Conservation (phyloP, 2,329 filamentous ascomycete species). For the Diaporthe humulicola region DNA sequence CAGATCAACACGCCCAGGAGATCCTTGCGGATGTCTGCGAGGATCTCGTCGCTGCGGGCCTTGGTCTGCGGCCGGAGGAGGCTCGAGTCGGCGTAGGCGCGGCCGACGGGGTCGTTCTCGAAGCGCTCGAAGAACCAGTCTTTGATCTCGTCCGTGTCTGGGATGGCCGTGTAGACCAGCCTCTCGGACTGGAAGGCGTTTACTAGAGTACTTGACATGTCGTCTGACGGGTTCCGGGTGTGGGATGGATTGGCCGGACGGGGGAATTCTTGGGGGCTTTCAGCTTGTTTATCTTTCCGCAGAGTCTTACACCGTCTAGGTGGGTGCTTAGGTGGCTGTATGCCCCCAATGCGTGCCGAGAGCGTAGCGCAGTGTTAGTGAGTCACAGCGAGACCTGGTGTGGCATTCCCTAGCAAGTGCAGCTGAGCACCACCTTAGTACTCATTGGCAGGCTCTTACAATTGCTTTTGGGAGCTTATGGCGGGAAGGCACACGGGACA, state of each 20-base stretch:
- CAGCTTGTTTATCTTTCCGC: neutral
- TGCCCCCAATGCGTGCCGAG: neutral
- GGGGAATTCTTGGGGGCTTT: neutral
- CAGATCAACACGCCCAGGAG: slow-evolving; percentile 55
- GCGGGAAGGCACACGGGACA: neutral
- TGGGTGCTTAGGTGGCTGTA: neutral
- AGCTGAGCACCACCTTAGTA: neutral
- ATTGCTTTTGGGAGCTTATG: neutral
- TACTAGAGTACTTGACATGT: neutral
- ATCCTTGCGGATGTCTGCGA: slow-evolving; percentile 43
- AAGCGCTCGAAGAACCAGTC: slow-evolving; percentile 48
- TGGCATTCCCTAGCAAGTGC: neutral
- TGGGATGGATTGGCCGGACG: neutral
- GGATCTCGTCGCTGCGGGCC: slow-evolving; percentile 10
- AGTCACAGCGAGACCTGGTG: slow-evolving; percentile 4
- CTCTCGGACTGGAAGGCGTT: slow-evolving; percentile 51
- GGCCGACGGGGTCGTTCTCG: slow-evolving; percentile 46
- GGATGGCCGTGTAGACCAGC: slow-evolving; percentile 53
- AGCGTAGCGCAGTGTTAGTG: neutral
- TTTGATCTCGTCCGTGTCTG: slow-evolving; percentile 48
- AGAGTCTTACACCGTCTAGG: neutral
- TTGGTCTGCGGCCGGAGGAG: slow-evolving; percentile 47
- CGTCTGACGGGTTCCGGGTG: neutral
- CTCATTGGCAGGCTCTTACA: neutral
- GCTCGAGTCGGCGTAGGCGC: slow-evolving; percentile 46